phyloP scores from a whole-genome alignment of 495 filamentous ascomycete species.

The Annulohypoxylon maeteangense region DNA sequence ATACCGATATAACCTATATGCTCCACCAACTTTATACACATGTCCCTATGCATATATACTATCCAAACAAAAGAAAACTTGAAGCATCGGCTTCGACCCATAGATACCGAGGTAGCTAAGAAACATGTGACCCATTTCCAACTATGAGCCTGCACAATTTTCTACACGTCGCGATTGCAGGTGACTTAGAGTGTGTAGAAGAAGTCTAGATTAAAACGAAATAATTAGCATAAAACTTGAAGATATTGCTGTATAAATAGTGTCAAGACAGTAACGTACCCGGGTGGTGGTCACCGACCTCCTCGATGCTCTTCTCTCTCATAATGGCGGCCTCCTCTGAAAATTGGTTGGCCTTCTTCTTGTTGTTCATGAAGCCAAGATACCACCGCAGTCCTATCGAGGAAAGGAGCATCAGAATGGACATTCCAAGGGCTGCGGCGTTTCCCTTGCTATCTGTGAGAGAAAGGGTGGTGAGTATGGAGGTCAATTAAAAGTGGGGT shows the following conservation, averaged over 20 bases:
- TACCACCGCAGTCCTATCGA: constrained; percentile 27
- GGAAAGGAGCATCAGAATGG: constrained; percentile 32
- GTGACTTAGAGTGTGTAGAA: constrained; percentile 28
- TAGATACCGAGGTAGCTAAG: neutral
- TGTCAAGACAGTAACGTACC: constrained; percentile 18
- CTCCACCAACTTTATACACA: neutral
- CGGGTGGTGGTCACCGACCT: constrained; percentile 39
- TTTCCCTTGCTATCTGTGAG: constrained; percentile 36
- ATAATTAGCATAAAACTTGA: constrained; percentile 3
- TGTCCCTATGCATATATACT: neutral
- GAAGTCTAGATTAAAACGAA: constrained; percentile 20
- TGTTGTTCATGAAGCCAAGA: constrained; percentile 34
- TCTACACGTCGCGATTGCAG: neutral
- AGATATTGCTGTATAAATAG: neutral
- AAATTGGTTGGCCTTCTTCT: constrained; percentile 35
- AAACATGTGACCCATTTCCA: constrained; percentile 1
- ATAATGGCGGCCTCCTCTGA: constrained; percentile 14
- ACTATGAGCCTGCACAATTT: neutral
- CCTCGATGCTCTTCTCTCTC: constrained; percentile 33
- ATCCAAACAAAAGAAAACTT: neutral
- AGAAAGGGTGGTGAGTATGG: constrained; percentile 2
- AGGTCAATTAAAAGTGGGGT: neutral
- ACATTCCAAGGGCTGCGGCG: constrained; percentile 29
- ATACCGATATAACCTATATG: neutral
- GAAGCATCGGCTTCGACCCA: constrained; percentile 2